Evolutionary conservation across 768 basidiomycete species (phyloP).

Genomic region (Baorangia bicolor): DNA sequence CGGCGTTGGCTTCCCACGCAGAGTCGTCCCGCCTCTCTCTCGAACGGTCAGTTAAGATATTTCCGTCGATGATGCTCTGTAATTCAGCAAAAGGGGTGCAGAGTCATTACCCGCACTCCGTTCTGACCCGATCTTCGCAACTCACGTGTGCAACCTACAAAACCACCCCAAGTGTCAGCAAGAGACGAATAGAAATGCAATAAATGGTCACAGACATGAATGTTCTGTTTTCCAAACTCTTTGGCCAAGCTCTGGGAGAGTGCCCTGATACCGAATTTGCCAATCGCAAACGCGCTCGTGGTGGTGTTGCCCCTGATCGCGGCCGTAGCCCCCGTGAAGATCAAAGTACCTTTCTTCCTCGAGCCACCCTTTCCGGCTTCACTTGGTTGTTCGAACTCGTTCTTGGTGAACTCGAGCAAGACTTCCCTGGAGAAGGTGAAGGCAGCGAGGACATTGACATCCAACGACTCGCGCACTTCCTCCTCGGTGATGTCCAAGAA

Average conservation of each 20-base stretch:
- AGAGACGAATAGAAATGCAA: background rate
- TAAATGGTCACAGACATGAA: conserved; percentile 48
- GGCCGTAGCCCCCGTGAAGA: conserved; percentile 76
- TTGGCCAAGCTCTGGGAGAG: conserved; percentile 71
- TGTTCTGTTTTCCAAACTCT: conserved; percentile 72
- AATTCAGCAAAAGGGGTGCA: background rate
- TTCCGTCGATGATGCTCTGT: conserved; percentile 71
- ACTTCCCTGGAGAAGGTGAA: conserved; percentile 65
- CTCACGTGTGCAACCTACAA: conserved; percentile 64
- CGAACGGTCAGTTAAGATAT: conserved; percentile 43
- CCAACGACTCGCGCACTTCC: conserved; percentile 50
- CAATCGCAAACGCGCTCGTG: conserved; percentile 63
- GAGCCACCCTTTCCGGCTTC: conserved; percentile 36
- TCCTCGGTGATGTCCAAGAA: conserved; percentile 64
- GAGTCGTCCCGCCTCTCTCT: conserved; percentile 33
- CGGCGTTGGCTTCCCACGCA: conserved; percentile 44
- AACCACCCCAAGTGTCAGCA: background rate
- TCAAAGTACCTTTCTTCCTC: conserved; percentile 62
- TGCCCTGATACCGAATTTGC: conserved; percentile 61
- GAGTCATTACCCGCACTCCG: background rate
- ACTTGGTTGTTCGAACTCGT: conserved; percentile 42
- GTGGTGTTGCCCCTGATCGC: conserved; percentile 57
- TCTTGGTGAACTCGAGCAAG: conserved; percentile 59
- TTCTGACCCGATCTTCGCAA: conserved; percentile 8
- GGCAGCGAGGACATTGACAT: conserved; percentile 55